Evolutionary conservation across 1,284 basidiomycete genomes (phyloP).

Genomic region (Sphagnurus paluster): DNA sequence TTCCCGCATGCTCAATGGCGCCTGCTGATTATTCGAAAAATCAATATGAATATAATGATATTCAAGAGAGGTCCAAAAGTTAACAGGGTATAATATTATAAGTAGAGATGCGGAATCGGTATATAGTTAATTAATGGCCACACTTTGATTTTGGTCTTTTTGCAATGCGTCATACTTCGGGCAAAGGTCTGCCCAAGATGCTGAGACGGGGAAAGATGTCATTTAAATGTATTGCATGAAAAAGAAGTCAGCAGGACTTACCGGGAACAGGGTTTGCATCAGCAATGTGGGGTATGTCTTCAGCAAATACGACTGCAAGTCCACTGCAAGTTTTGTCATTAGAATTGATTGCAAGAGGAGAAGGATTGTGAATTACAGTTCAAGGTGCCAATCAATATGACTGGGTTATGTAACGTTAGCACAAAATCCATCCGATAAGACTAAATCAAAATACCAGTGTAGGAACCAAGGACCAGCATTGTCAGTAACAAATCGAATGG

Average conservation of each 20-base stretch:
- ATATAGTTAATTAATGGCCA: too few species aligned
- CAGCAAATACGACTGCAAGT: slow-evolving; percentile 40
- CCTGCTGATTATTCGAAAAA: too few species aligned
- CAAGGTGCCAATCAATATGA: slow-evolving; percentile 46
- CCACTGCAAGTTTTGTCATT: too few species aligned
- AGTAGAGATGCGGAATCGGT: too few species aligned
- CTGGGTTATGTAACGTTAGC: slow-evolving; percentile 18
- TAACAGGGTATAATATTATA: too few species aligned
- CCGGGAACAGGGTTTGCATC: slow-evolving; percentile 21
- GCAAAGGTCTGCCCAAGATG: slow-evolving; percentile 34
- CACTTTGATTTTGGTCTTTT: slow-evolving; percentile 2
- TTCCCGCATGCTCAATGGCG: too few species aligned
- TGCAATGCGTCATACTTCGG: slow-evolving; percentile 26
- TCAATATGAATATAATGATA: too few species aligned
- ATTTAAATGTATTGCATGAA: background rate
- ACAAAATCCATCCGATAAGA: background rate
- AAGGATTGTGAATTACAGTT: background rate
- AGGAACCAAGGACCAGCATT: slow-evolving; percentile 51
- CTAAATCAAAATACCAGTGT: slow-evolving; percentile 32
- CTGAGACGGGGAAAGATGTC: slow-evolving; percentile 11
- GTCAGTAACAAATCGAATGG: slow-evolving; percentile 41
- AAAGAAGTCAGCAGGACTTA: slow-evolving; percentile 10
- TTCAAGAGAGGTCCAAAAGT: too few species aligned
- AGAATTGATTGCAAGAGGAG: background rate
- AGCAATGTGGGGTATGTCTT: slow-evolving; percentile 25